phyloP scores from a whole-genome alignment of 495 filamentous ascomycete genomes.

The Talaromyces borbonicus region DNA sequence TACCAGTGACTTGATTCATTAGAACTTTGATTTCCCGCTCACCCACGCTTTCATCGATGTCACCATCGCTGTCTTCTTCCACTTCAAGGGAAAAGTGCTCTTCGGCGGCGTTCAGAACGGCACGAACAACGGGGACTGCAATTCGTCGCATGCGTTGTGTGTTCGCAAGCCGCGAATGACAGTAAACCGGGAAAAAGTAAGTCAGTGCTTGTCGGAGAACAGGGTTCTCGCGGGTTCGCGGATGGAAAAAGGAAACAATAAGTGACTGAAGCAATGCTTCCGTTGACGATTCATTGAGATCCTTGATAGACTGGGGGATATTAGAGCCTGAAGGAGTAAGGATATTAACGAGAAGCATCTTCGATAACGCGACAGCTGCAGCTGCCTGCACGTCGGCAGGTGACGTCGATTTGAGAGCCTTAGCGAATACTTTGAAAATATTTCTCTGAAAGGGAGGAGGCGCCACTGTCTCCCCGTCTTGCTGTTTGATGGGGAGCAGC shows the following conservation, averaged over 20 bases:
- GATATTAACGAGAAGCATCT: slow-evolving; percentile 64
- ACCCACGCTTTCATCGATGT: slow-evolving; percentile 58
- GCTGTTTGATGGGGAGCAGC: slow-evolving; percentile 39
- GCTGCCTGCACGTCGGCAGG: slow-evolving; percentile 67
- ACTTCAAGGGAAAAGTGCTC: slow-evolving; percentile 43
- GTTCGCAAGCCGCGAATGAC: slow-evolving; percentile 70
- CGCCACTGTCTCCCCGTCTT: slow-evolving; percentile 31
- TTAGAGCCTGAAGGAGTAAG: slow-evolving; percentile 35
- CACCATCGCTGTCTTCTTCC: slow-evolving; percentile 39
- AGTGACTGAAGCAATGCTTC: slow-evolving; percentile 72
- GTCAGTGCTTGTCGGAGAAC: slow-evolving; percentile 80
- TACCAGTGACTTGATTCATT: slow-evolving; percentile 61
- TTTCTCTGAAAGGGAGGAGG: slow-evolving; percentile 43
- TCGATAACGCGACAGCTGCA: slow-evolving; percentile 73
- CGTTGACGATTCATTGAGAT: slow-evolving; percentile 31
- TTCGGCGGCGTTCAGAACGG: slow-evolving; percentile 42
- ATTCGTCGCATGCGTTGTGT: slow-evolving; percentile 67
- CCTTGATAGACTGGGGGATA: slow-evolving; percentile 35
- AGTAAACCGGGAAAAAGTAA: slow-evolving; percentile 95
- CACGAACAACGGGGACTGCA: slow-evolving; percentile 57
- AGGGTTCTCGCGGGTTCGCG: slow-evolving; percentile 71
- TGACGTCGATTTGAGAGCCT: slow-evolving; percentile 60
- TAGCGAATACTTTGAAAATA: slow-evolving; percentile 67
- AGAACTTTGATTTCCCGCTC: slow-evolving; percentile 76
- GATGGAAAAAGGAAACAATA: slow-evolving; percentile 83